These are phyloP conservation scores for Stropharia rugosoannulata DNA, from an alignment of 768 basidiomycete species.

Conservation along the genomic window DNA sequence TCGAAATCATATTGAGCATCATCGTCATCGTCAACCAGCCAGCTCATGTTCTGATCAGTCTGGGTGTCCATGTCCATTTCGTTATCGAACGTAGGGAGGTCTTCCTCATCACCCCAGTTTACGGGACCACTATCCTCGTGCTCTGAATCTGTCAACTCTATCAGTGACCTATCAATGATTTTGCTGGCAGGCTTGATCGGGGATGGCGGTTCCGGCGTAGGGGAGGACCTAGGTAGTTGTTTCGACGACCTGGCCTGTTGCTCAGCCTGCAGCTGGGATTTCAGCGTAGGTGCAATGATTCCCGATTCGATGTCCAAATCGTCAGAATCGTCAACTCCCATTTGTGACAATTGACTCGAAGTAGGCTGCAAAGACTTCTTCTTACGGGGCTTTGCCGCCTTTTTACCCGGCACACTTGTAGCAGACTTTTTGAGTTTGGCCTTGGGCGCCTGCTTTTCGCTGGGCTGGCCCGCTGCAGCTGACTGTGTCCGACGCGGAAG, in stretches of 20 bases:
- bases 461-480: constrained; percentile 26
- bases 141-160: constrained; percentile 31
- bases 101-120: background rate
- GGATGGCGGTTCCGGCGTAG: constrained; percentile 6
- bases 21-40: constrained; percentile 66
- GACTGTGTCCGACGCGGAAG: constrained; percentile 54
- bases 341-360: constrained; percentile 41
- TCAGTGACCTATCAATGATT: constrained; percentile 15
- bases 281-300: constrained; percentile 10
- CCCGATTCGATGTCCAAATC: constrained; percentile 57
- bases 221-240: background rate
- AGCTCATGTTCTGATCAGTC: constrained; percentile 48
- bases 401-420: constrained; percentile 30
- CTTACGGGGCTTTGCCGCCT: constrained; percentile 25
- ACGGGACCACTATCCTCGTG: background rate
- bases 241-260: background rate
- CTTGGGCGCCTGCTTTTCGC: constrained; percentile 30
- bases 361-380: constrained; percentile 25
- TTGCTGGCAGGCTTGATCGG: constrained; percentile 5
- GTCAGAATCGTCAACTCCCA: constrained; percentile 51
- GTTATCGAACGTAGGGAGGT: background rate
- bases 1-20: constrained; percentile 51
- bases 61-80: background rate
- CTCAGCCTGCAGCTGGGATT: background rate
- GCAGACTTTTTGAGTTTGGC: constrained; percentile 41